Evolutionary conservation across 768 basidiomycete species (phyloP), one percentile per base, ranked within the genome.

Genomic region (Lentinula boryana): DNA sequence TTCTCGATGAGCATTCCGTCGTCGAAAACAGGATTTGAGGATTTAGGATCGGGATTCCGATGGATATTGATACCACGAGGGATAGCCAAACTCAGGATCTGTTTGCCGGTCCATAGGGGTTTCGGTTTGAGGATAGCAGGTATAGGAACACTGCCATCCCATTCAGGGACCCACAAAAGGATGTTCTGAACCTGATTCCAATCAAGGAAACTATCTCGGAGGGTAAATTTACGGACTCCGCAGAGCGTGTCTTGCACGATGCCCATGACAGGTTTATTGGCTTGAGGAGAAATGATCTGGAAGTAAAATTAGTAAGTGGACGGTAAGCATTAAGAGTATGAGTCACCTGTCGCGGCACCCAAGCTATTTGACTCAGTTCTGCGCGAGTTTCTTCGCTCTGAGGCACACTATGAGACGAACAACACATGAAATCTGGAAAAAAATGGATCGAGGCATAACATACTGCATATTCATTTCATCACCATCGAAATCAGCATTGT

Each of bases 381-480:
- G 97, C 96, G 58, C 97, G 85, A 36, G 97, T 98, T 73, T 99
- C 97, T 74, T 98, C 97, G 61, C 92, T 95, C 71, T 99, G 97
- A 27, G 97, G 97, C 41, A 99, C 88, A 72, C 94, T 97, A 67
- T 13, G 13, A 43, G 41, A 15, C 13, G 41, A 55, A 62, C 35
- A 62, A n/a, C 18, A 58, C 8, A 52, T 61, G 60, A 58, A 65
- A 49, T 65, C 21, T 15, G 18, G 38, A n/a, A 33, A 18, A n/a
- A 54, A 31, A 1, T 0, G 3, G 23, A 27, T 10, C 13, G 16
- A 56, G 16, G 5, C 23, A 35, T 58, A n/a, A 87, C 92, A 53
- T 83, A 96, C 94, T 98, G 97, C 90, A 98, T 92, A 77, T 99
- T 98, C 97, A 98, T 99, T 73, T 99, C 97, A 69, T 98, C 97